Evolutionary conservation across 331 rosid genomes (phyloP).

Genomic region (Saraca asoca): DNA sequence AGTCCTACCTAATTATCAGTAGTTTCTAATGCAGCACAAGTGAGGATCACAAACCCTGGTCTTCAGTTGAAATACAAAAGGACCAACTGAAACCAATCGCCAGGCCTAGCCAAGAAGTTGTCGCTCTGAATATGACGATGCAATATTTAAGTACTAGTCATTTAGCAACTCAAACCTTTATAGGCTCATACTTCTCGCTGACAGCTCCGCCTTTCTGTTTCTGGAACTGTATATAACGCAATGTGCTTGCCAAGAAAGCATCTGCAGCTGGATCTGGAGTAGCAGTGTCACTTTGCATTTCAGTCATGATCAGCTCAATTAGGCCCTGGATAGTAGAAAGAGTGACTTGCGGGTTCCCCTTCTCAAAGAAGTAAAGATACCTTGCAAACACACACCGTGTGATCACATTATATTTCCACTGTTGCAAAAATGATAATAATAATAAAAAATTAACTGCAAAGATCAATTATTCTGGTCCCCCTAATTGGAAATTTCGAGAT

Average conservation of each 20-base stretch:
- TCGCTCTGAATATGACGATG: slow-evolving; percentile 1
- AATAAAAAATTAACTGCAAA: background rate
- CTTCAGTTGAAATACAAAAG: slow-evolving; percentile 31
- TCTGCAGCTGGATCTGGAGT: slow-evolving; percentile 72
- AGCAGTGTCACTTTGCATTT: slow-evolving; percentile 80
- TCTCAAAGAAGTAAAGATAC: slow-evolving; percentile 96
- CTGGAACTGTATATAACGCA: slow-evolving; percentile 88
- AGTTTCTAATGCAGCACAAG: slow-evolving; percentile 28
- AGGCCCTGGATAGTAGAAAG: slow-evolving; percentile 82
- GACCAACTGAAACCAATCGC: slow-evolving; percentile 22
- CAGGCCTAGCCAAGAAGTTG: slow-evolving; percentile 33
- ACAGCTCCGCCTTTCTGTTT: slow-evolving; percentile 92
- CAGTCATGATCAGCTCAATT: slow-evolving; percentile 81
- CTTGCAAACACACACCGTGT: slow-evolving; percentile 45
- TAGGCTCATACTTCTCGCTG: slow-evolving; percentile 88
- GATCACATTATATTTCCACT: slow-evolving; percentile 14
- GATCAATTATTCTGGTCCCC: no score
- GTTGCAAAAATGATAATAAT: slow-evolving; percentile 17
- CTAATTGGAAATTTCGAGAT: no score
- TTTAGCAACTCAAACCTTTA: slow-evolving; percentile 59
- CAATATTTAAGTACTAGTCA: slow-evolving; percentile 4
- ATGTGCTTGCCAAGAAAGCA: slow-evolving; percentile 91
- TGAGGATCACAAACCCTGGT: slow-evolving; percentile 32
- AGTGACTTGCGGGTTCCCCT: slow-evolving; percentile 88
- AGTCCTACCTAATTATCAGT: slow-evolving; percentile 23